Conservation (phyloP, 352 stramenopile genomes). For the Phytophthora pisi region DNA sequence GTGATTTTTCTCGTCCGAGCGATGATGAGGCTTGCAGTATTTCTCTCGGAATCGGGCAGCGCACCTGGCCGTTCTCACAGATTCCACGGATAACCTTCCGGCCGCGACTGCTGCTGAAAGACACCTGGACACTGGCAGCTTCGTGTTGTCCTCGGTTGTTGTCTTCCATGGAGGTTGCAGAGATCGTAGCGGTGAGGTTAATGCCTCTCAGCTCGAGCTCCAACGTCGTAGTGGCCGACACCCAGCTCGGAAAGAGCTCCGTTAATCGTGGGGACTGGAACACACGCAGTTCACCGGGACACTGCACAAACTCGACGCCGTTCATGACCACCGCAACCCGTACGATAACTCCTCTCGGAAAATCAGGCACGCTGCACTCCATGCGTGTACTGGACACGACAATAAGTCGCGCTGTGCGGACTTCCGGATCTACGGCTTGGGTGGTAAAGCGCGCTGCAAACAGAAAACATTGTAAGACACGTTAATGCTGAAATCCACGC, state of each 20-base stretch:
- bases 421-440: conserved; percentile 35
- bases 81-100: conserved; percentile 30
- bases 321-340: conserved; percentile 65
- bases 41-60: conserved; percentile 44
- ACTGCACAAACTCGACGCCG: conserved; percentile 65
- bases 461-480: background rate
- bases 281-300: conserved; percentile 51
- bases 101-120: conserved; percentile 38
- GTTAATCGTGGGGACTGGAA: conserved; percentile 68
- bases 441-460: conserved; percentile 50
- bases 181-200: conserved; percentile 51
- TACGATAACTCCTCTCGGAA: conserved; percentile 55
- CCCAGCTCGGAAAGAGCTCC: conserved; percentile 60
- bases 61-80: conserved; percentile 47
- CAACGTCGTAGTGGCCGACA: conserved; percentile 40
- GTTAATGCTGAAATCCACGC: background rate
- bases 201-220: conserved; percentile 55
- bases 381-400: conserved; percentile 55
- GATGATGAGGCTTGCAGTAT: conserved; percentile 14
- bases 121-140: conserved; percentile 41
- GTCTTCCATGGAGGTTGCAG: background rate
- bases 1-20: conserved; percentile 13
- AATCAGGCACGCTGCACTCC: conserved; percentile 67
- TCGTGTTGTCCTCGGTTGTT: conserved; percentile 20
- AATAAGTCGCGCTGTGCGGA: conserved; percentile 39